These are phyloP conservation scores for Zizania latifolia DNA, from an alignment of 176 grass and related monocot species.

Conservation along the genomic window DNA sequence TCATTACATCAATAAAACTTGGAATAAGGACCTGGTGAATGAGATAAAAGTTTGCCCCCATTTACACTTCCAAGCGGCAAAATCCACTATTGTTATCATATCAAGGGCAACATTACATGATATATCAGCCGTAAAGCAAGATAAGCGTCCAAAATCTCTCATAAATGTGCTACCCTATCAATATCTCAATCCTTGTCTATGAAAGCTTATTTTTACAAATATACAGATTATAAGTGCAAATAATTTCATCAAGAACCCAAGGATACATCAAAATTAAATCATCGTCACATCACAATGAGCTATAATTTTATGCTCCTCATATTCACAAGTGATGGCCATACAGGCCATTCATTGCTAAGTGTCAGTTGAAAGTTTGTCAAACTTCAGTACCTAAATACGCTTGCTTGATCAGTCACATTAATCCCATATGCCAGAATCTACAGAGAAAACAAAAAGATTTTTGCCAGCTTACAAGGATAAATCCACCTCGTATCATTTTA, in stretches of 20 bases:
- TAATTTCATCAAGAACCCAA: neutral
- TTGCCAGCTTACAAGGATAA: no score
- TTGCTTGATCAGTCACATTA: neutral
- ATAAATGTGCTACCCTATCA: neutral
- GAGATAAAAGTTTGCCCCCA: neutral
- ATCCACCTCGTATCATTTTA: neutral
- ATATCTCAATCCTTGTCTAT: neutral
- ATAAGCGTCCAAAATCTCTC: neutral
- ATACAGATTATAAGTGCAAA: neutral
- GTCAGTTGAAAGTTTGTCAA: neutral
- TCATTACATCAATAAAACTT: neutral
- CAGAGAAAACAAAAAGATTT: neutral
- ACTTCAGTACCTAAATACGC: neutral
- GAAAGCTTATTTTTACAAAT: neutral
- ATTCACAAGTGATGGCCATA: conserved; percentile 4
- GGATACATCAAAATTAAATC: neutral
- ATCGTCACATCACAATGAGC: neutral
- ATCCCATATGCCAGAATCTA: neutral
- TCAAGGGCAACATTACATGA: neutral
- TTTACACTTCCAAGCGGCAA: neutral
- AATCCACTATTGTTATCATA: neutral
- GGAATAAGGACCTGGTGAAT: no score
- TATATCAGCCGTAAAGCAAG: neutral
- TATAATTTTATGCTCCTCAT: neutral
- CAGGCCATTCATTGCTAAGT: neutral